Percentiles rank a stretch among this genome's conserved stretches.
phyloP scores from a whole-genome alignment of 768 basidiomycete species.

The Phanerochaete carnosa region DNA sequence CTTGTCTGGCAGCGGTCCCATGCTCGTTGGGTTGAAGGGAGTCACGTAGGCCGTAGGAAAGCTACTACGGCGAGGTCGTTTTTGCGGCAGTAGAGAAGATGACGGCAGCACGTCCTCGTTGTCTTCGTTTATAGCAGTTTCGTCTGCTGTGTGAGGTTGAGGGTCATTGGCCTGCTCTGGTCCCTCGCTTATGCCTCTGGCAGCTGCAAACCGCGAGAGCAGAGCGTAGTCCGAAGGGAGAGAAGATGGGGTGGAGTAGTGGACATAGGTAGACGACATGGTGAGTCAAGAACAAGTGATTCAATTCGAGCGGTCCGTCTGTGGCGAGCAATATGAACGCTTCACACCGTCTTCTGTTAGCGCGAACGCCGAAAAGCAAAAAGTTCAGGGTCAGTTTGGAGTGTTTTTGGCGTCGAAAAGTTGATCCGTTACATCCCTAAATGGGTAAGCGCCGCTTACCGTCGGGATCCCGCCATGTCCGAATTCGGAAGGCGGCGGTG shows the following conservation, averaged over 20 bases:
- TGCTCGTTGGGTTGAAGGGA: conserved; percentile 34
- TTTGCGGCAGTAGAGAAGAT: conserved; percentile 2
- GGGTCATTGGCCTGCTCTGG: conserved; percentile 17
- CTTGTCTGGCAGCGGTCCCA: conserved; percentile 26
- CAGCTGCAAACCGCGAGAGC: conserved; percentile 47
- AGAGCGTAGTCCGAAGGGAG: conserved; percentile 66
- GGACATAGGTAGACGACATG: conserved; percentile 44
- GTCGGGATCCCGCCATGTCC: background rate
- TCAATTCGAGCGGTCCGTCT: too few species aligned
- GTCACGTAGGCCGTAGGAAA: conserved; percentile 34
- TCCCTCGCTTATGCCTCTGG: conserved; percentile 15
- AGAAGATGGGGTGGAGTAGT: conserved; percentile 48
- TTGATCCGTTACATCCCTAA: background rate
- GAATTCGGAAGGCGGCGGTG: background rate
- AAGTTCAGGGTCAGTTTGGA: too few species aligned
- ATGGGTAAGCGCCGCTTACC: background rate
- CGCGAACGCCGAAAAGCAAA: too few species aligned
- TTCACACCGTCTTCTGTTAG: too few species aligned
- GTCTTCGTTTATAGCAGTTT: conserved; percentile 3
- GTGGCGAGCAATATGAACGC: too few species aligned
- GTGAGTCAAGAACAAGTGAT: background rate
- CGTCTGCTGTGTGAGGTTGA: conserved; percentile 4
- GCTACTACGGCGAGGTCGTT: conserved; percentile 21
- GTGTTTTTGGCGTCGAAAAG: background rate
- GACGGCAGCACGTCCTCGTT: conserved; percentile 10